Conservation (phyloP, 2,329 filamentous ascomycete species). For the Grosmannia serpens region DNA sequence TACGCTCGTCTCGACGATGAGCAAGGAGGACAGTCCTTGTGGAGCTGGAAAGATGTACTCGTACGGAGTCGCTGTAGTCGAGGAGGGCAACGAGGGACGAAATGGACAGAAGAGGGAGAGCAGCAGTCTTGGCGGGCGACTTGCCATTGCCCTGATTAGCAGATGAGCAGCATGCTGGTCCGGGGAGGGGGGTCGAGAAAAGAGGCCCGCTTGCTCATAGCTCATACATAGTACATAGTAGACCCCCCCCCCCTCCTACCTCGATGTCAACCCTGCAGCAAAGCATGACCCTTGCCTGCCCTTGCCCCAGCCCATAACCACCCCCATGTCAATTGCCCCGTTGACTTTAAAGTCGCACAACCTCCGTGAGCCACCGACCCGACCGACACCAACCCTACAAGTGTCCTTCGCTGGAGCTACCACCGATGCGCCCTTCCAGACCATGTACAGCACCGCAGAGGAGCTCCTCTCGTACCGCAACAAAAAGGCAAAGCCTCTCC, state of each 20-base stretch:
- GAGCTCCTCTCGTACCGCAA: not conserved
- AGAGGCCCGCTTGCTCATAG: not conserved
- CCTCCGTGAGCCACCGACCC: slow-evolving; percentile 31
- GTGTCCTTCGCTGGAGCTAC: slow-evolving; percentile 12
- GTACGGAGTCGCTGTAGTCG: no score
- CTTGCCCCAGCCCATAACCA: slow-evolving; percentile 8
- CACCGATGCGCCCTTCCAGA: slow-evolving; percentile 6
- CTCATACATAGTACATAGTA: not conserved
- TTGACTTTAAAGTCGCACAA: slow-evolving; percentile 37
- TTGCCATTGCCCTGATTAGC: not conserved
- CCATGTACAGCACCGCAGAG: not conserved
- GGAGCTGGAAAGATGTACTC: no score
- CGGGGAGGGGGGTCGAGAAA: not conserved
- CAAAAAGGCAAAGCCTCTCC: not conserved
- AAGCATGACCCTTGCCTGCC: slow-evolving; percentile 7
- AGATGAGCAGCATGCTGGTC: not conserved
- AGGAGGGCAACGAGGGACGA: no score
- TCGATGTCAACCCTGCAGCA: slow-evolving; percentile 24
- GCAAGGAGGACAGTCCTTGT: no score
- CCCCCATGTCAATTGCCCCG: slow-evolving; percentile 30
- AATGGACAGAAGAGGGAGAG: no score
- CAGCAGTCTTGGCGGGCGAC: not conserved
- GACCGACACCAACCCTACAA: slow-evolving; percentile 24
- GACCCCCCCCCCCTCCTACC: not conserved
- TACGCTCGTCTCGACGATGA: no score